Conservation (phyloP, 1,284 basidiomycete species). For the Thecaphora thlaspeos region DNA sequence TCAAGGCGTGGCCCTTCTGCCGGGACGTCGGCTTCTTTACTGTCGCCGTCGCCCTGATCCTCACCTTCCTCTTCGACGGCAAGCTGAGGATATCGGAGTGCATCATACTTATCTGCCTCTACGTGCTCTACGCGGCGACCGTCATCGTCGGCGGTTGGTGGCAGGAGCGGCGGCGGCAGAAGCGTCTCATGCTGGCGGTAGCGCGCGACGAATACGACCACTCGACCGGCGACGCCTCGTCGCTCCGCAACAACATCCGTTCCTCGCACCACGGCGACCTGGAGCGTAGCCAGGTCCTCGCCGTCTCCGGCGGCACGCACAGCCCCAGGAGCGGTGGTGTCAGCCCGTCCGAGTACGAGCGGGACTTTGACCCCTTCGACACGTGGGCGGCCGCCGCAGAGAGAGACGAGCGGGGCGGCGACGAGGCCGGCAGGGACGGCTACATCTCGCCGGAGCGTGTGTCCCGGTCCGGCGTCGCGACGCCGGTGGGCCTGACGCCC, state of each 20-base stretch:
- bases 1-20: constrained; percentile 76
- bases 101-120: constrained; percentile 71
- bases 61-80: constrained; percentile 78
- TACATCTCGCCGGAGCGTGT: neutral
- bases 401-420: constrained; percentile 6
- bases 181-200: constrained; percentile 24
- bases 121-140: constrained; percentile 73
- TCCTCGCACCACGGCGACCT: constrained; percentile 1
- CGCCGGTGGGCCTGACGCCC: constrained; percentile 18
- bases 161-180: constrained; percentile 52
- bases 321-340: neutral
- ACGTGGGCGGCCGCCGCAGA: constrained; percentile 11
- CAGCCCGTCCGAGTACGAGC: constrained; percentile 45
- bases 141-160: constrained; percentile 80
- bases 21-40: constrained; percentile 94
- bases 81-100: constrained; percentile 74
- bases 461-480: constrained; percentile 10
- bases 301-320: neutral
- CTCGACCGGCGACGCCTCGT: constrained; percentile 19
- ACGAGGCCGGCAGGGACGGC: too few species aligned
- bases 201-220: constrained; percentile 38
- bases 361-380: constrained; percentile 44
- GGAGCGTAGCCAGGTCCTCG: constrained; percentile 8
- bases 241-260: constrained; percentile 8
- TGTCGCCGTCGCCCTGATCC: constrained; percentile 70